A percentile compares a stretch with the other conserved stretches of the same genome.
Evolutionary conservation across 345 rosid genomes (phyloP).

Genomic region (Limnanthes douglasii): DNA sequence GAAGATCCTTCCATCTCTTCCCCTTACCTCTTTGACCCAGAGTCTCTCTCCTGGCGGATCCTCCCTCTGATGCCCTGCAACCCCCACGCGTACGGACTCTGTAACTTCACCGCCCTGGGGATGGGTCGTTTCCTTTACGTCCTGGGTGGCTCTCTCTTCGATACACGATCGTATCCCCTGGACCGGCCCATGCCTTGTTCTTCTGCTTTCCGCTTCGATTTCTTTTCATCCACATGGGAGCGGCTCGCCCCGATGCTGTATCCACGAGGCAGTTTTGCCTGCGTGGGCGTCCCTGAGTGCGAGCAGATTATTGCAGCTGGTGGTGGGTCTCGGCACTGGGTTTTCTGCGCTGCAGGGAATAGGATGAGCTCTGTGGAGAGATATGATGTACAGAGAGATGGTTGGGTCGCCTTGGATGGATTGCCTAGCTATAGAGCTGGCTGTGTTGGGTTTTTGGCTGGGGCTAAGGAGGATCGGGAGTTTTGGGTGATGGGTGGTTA

Average conservation of each 20-base stretch:
- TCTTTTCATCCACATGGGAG: conserved; percentile 46
- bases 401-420: conserved; percentile 54
- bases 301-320: conserved; percentile 72
- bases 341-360: conserved; percentile 79
- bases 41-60: conserved; percentile 46
- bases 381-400: conserved; percentile 51
- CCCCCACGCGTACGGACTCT: conserved; percentile 71
- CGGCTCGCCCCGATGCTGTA: conserved; percentile 58
- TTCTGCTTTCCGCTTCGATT: conserved; percentile 47
- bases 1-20: conserved; percentile 67
- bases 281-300: conserved; percentile 27
- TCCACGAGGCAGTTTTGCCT: conserved; percentile 89
- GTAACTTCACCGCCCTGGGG: conserved; percentile 66
- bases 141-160: conserved; percentile 83
- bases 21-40: conserved; percentile 72
- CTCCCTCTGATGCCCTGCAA: conserved; percentile 77
- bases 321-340: conserved; percentile 72
- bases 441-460: conserved; percentile 54
- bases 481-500: conserved; percentile 99
- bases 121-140: conserved; percentile 53
- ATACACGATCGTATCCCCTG: conserved; percentile 69
- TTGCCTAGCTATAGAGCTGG: conserved; percentile 83
- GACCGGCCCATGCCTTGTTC: conserved; percentile 71
- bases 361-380: conserved; percentile 68
- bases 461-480: conserved; percentile 32